Evolutionary conservation across 768 basidiomycete species (phyloP), one percentile per base, ranked within the genome.

Genomic region (Tephrocybe sp.): DNA sequence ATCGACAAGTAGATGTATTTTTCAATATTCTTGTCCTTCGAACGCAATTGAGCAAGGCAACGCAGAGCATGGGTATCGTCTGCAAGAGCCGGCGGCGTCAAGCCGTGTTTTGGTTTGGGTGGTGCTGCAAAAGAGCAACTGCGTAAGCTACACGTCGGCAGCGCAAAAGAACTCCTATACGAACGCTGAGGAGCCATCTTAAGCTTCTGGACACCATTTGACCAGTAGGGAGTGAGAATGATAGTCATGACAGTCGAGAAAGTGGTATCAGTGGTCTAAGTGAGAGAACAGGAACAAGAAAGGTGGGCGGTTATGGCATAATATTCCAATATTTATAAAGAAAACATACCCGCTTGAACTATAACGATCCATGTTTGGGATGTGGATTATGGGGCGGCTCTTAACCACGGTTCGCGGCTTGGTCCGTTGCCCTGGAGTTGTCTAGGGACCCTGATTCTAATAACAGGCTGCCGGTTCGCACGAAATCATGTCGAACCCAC

Each of bases 1-100:
- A 79, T 78, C 8, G 83, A 79, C 23, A 95, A 80, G 63, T 84
- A 94, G 61, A 91, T 88, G 69, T 95, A 86, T 70, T 91, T 88
- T 62, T 93, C 89, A 34, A 94, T 80, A 49, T 68, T 62, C 64
- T 79, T 81, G 63, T 82, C 78, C 66, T 91, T 91, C 15, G 85
- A 84, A 42, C 83, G 83, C 8, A 91, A 68, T 64, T 91, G 89
- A n/a, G 65, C 66, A 49, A 89, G 66, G 60, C 80, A 81, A 44
- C 89, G 84, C 18, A 72, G 49, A 29, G 69, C 63, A 58, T 90
- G 88, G 22, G 82, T 59, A 5, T 67, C 57, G 2, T 69, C 67
- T 37, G 83, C 72, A 42, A 85, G 72, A 4, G 71, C 75, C 3
- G 84, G 80, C 23, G 89, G 89, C 1, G 77, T 64, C 27, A 84